phyloP scores from a whole-genome alignment of 2,329 filamentous ascomycete species.

The Phoma sp. region DNA sequence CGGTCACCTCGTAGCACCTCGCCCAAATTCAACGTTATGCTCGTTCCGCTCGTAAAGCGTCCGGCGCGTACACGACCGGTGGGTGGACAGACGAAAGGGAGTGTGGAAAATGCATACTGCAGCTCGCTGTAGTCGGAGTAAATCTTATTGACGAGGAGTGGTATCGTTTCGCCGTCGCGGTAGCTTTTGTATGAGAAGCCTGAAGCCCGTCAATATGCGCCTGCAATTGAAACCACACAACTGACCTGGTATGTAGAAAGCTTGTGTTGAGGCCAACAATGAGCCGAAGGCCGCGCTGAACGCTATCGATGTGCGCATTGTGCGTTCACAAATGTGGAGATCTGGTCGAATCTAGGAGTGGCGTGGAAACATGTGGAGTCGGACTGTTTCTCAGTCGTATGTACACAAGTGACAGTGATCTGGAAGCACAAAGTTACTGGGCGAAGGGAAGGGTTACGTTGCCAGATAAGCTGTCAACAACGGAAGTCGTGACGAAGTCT shows the following conservation, averaged over 20 bases:
- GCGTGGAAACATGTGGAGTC: not conserved
- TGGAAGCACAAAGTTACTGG: not conserved
- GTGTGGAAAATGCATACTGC: constrained; percentile 89
- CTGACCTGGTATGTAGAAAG: constrained; percentile 82
- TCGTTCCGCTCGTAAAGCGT: constrained; percentile 75
- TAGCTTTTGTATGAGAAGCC: constrained; percentile 87
- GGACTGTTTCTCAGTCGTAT: not conserved
- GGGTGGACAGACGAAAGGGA: constrained; percentile 85
- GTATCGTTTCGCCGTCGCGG: constrained; percentile 75
- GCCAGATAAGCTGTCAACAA: not conserved
- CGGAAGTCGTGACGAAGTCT: not conserved
- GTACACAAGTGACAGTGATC: not conserved
- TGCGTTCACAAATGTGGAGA: not conserved
- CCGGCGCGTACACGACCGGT: constrained; percentile 71
- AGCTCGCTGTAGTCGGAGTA: constrained; percentile 88
- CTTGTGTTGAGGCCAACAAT: constrained; percentile 57
- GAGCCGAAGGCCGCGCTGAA: constrained; percentile 20
- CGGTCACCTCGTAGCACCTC: constrained; percentile 87
- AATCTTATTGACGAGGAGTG: constrained; percentile 89
- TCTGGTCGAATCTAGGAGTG: not conserved
- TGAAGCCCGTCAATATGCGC: constrained; percentile 36
- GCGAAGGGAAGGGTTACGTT: constrained; percentile 1
- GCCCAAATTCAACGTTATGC: constrained; percentile 81
- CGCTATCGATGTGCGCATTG: constrained; percentile 29
- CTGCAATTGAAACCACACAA: not conserved